Evolutionary conservation across 2,329 filamentous ascomycete species (phyloP), one percentile per base, ranked within the genome.

Genomic region (Coniochaeta pulveracea): DNA sequence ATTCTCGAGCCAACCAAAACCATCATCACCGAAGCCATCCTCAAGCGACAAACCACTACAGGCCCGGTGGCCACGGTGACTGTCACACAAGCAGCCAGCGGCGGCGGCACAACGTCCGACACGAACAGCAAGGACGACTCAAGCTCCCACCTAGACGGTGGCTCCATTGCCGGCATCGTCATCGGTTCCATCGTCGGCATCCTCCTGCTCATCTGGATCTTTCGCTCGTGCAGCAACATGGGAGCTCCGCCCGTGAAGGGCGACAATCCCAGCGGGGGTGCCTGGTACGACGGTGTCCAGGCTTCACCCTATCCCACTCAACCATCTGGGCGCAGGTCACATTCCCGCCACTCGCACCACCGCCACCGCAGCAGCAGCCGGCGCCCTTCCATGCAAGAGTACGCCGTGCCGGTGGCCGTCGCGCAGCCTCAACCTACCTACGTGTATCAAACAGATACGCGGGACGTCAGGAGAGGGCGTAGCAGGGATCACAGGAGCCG

Each of bases 101-200:
- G 16, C 10, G 15, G 16, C 28, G 18, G 27, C 27, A n/a, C 6
- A 10, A 26, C 6, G 6, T 10, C 24, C 24, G 27, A 30, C 27
- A 19, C 17, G 11, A 10, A 21, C n/a, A n/a, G 22, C 17, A 12
- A 31, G 18, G 22, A 31, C 28, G 22, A 31, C 18, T 10, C 28
- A 6, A 17, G 44, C 1, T 29, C 40, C 19, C 47, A 37, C n/a
- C 52, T 69, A 10, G 58, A 51, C 26, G 63, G 61, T 31, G 65
- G 65, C 28, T 64, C 62, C 29, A 69, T 70, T 32, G 64, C 63
- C 1, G 65, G 64, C 28, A 69, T 69, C 37, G 61, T 69, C 29
- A 58, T 69, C 39, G 64, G 64, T 14, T 62, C 61, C 16, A 52
- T 69, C 33, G 54, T 45, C 28, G 63, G 63, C n/a, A 43, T 63